Base-by-base conservation (phyloP, 2,329 filamentous ascomycete genomes). In the Waltergamsia citrina region DNA sequence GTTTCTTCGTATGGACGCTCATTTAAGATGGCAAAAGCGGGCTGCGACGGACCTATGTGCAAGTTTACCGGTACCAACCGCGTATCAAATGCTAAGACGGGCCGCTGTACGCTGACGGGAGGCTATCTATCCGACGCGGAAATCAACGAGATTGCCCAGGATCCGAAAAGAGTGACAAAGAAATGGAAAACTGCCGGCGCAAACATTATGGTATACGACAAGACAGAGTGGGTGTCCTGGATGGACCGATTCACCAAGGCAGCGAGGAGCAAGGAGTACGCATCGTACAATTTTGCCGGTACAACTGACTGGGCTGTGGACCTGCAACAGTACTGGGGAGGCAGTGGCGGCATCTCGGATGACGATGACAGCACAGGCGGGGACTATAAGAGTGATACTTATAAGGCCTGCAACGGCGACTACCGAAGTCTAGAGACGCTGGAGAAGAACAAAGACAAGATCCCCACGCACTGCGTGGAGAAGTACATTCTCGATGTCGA, bases 41-140 rank as follows among this genome's bases (percentile, higher is more conserved):
- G 44, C 16, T 59, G 56, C 35, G 38, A 28, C n/a, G 43, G 39
- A 2, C 38, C 38, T 3, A 40, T 37, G 12, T 55, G 50, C 36
- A 45, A 38, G 53, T 58, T 39, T 32, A 48, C 15, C 51, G 56
- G 50, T 29, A 40, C 2, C n/a, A 42, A 2, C n/a, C 42, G 0
- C 35, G 38, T 9, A 53, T 50, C 38, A 36, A 28, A 2, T 41
- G 41, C 1, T 41, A 39, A 3, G 16, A 32, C 2, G 6, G 53
- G 53, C 4, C 27, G 20, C 3, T 57, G 54, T 38, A 58, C 53
- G 1, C 37, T 36, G 3, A 50, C 45, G 1, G 37, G 34, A 2
- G 53, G 54, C 2, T 56, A 56, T 20, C 45, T 57, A 11, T 35
- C 48, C 10, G 44, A 53, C 29, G 45, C 43, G 10, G 54, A 57